Evolutionary conservation across 2,329 filamentous ascomycete species (phyloP), one percentile per base, ranked within the genome.

Genomic region (Aspergillus aculeatus): DNA sequence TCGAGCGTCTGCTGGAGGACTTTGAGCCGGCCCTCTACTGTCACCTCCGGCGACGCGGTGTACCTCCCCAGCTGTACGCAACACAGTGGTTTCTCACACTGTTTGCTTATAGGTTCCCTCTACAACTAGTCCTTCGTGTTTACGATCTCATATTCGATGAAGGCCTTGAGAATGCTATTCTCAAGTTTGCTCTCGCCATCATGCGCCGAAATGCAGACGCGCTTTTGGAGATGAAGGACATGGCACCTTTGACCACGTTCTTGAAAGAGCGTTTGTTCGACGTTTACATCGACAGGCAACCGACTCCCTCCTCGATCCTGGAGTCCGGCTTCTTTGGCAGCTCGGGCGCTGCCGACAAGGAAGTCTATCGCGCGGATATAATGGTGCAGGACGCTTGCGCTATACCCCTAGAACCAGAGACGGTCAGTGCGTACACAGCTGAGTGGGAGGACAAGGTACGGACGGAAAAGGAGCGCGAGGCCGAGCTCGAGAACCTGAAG

Each of bases 41-140:
- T 73, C 95, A 99, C 75, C 85, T 99, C 58, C 90, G 91, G 70
- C 88, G 95, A 60, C 87, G 90, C 58, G 89, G 91, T 65, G 95
- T 99, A 57, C 90, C 90, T 9, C 90, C 95, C 0, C 92, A 96
- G 71, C 83, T 99, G 9, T 99, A 99, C 73, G 95, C 95, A 49
- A 99, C 95, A 0, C 95, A 99, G 75, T 99, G 95, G 95, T 99
- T 99, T 77, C 84, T 99, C 53, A 99, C 95, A 0, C 83, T 99
- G n/a, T 99, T 99, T 72, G 92, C 94, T 32, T 99, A 99, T 75
- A 90, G 96, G 47, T 99, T 99, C 75, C 95, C 95, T 9, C 83
- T 99, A 7, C 95, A 99, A 73, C 86, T 99, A 10, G 95, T 99
- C 6, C 87, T 99, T 59, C 90, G 95, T 32, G 96, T 99, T 54